A percentile compares a stretch with the other conserved stretches of the same genome.
These are phyloP conservation scores for Lepidopterella palustris DNA, from an alignment of 495 filamentous ascomycete genomes.

Conservation along the genomic window DNA sequence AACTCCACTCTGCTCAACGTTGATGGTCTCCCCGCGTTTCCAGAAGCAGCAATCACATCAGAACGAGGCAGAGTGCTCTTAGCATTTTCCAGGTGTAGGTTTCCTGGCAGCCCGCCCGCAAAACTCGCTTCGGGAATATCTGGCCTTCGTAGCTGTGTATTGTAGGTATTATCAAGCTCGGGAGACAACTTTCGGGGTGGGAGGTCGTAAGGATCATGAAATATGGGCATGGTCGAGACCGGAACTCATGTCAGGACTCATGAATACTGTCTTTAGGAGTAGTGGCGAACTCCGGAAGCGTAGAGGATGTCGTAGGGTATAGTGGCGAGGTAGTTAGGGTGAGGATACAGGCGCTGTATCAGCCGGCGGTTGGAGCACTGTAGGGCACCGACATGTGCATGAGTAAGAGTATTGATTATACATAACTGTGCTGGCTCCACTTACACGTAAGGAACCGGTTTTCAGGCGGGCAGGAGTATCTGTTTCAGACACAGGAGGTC, in stretches of 20 bases:
- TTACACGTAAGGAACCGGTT: neutral
- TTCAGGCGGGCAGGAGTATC: neutral
- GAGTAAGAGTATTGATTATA: slow-evolving; percentile 9
- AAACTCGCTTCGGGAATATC: neutral
- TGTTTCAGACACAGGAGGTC: neutral
- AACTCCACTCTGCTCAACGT: slow-evolving; percentile 56
- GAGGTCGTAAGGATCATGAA: slow-evolving; percentile 39
- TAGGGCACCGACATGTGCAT: slow-evolving; percentile 6
- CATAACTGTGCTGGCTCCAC: slow-evolving; percentile 21
- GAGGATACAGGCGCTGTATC: neutral
- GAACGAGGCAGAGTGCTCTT: neutral
- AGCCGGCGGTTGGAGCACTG: slow-evolving; percentile 13
- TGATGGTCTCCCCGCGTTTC: slow-evolving; percentile 15
- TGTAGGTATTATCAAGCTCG: slow-evolving; percentile 18
- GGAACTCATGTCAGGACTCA: slow-evolving; percentile 1
- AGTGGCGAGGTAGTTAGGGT: slow-evolving; percentile 7
- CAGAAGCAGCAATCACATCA: neutral
- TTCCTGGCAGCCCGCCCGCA: neutral
- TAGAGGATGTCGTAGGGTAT: neutral
- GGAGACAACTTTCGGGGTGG: slow-evolving; percentile 16
- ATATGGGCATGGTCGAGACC: slow-evolving; percentile 52
- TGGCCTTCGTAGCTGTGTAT: neutral
- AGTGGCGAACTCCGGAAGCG: slow-evolving; percentile 4
- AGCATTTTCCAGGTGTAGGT: neutral
- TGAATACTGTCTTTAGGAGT: slow-evolving; percentile 6